Evolutionary conservation across 2,329 filamentous ascomycete species (phyloP).

Genomic region (Leptographium procerum): DNA sequence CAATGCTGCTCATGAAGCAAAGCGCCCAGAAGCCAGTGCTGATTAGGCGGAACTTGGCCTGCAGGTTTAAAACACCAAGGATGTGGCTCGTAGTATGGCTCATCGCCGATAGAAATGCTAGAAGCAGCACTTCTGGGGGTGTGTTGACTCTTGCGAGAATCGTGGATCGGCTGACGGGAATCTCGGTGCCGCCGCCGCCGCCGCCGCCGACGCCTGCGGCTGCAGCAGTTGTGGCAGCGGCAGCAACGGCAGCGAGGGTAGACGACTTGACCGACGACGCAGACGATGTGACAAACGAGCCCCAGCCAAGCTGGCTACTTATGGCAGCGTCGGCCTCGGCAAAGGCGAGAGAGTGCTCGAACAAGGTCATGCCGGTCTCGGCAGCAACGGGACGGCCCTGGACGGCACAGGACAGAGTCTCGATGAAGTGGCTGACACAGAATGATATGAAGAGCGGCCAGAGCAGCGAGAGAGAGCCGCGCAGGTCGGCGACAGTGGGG

Average conservation of each 20-base stretch:
- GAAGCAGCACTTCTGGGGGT: constrained; percentile 74
- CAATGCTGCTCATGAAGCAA: constrained; percentile 77
- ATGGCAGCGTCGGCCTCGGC: constrained; percentile 88
- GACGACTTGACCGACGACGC: constrained; percentile 30
- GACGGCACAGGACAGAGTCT: constrained; percentile 77
- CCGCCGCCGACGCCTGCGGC: not conserved
- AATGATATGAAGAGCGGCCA: constrained; percentile 66
- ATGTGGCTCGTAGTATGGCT: constrained; percentile 79
- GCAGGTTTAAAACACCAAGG: constrained; percentile 68
- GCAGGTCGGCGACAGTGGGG: constrained; percentile 41
- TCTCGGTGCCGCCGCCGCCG: constrained; percentile 19
- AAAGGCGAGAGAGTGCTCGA: constrained; percentile 92
- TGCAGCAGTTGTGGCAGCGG: constrained; percentile 4
- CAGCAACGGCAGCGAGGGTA: constrained; percentile 15
- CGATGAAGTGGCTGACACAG: constrained; percentile 72
- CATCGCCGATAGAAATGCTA: constrained; percentile 78
- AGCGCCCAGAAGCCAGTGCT: constrained; percentile 85
- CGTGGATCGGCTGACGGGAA: constrained; percentile 47
- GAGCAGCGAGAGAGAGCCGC: constrained; percentile 64
- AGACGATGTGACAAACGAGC: constrained; percentile 39
- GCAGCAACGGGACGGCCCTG: constrained; percentile 70
- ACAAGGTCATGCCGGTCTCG: constrained; percentile 91
- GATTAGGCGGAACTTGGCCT: constrained; percentile 67
- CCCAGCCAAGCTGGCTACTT: constrained; percentile 65
- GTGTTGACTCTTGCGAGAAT: constrained; percentile 76